Base-by-base conservation (phyloP, 2,329 filamentous ascomycete species). In the Monilinia polystroma region DNA sequence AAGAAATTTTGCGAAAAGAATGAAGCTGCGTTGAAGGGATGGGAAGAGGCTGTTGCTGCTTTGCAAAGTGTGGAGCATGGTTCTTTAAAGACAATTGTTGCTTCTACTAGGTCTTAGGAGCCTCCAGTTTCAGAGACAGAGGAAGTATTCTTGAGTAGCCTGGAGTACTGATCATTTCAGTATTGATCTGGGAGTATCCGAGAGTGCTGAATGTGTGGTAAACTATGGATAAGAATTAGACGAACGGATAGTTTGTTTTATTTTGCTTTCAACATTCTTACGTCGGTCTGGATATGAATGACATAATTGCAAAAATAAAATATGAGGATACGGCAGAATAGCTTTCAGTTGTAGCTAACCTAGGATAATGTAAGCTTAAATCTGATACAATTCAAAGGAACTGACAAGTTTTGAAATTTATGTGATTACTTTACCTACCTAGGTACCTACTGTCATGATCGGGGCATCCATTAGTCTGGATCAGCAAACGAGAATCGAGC, bases 1-100 rank as follows among this genome's bases (percentile, higher is more conserved):
- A 51, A 16, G 5, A 18, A 57, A 14, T 71, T 70, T n/a, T 67
- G 69, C 51, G 16, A 65, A 64, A 7, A 68, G 8, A 72, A 73
- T 38, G 49, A 7, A 8, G 32, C 5, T 12, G 57, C 57, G 32
- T 38, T 60, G n/a, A 35, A 1, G 45, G 29, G 29, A 6, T 63
- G 12, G 45, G 29, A 60, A 29, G 29, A 29, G 57, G n/a, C 38
- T 16, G 45, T 45, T 35, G 20, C 32, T 38, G 43, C 43, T n/a
- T 32, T 12, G 16, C 55, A 57, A 43, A 23, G 12, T n/a, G 11
- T 0, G 14, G n/a, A 26, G 11, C 14, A n/a, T 10, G 23, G 11
- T 12, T 6, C 3, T 43, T 43, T 16, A 3, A 2, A 1, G 20
- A 43, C 8, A 3, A 5, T 12, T 58, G 49, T 6, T 52, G 10